Evolutionary conservation across 2,329 filamentous ascomycete genomes (phyloP).

Genomic region (Coniosporium uncinatum): DNA sequence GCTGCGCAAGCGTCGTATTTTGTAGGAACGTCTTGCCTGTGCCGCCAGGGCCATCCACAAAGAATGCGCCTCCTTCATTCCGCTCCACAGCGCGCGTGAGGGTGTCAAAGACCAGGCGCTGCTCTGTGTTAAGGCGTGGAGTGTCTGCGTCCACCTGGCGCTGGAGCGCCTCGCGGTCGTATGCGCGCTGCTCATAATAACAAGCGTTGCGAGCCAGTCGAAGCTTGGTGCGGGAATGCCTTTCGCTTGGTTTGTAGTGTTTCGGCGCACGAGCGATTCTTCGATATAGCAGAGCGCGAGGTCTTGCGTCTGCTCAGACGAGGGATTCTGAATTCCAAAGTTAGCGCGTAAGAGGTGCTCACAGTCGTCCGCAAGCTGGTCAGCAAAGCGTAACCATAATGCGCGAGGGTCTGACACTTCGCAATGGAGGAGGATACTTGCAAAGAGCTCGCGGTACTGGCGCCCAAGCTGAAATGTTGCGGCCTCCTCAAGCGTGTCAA

Average conservation of each 20-base stretch:
- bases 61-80: not conserved
- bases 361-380: not conserved
- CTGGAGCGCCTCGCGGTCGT: not conserved
- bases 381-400: not conserved
- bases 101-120: not conserved
- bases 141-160: not conserved
- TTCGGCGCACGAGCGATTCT: not conserved
- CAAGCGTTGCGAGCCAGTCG: not conserved
- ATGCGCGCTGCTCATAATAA: not conserved
- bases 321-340: not conserved
- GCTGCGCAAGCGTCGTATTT: constrained; percentile 1
- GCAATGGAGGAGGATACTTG: not conserved
- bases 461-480: not conserved
- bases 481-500: constrained; percentile 1
- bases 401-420: not conserved
- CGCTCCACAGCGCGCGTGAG: not conserved
- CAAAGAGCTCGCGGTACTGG: not conserved
- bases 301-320: not conserved
- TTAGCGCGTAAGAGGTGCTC: not conserved
- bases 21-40: constrained; percentile 3
- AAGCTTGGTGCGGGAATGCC: not conserved
- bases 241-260: not conserved
- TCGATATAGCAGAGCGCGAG: constrained; percentile 1
- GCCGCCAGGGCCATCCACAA: constrained; percentile 2
- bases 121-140: not conserved